Evolutionary conservation across 208 protist species (phyloP), one percentile per base, ranked within the genome.

Genomic region (Trypanosoma scelopori): DNA sequence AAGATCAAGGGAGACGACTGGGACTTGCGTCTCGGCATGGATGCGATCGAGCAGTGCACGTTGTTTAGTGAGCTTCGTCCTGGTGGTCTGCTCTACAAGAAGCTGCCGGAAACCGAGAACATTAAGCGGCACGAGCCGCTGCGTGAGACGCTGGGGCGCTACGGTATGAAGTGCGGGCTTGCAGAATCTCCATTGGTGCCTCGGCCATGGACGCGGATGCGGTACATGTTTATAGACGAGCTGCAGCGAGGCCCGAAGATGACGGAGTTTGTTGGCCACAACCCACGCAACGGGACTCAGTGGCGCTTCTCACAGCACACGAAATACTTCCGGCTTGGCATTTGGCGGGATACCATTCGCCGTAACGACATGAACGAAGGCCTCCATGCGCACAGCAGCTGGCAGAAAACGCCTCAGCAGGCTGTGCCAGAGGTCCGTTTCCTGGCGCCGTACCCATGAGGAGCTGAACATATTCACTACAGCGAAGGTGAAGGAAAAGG

Each of bases 301-400:
- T 95, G 90, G 87, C 84, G 90, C 55, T 95, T 95, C 72, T 93
- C 90, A 30, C 90, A 95, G 75, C 77, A 96, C 61, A 89, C 72
- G 5, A 79, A 83, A 32, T 91, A 92, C 73, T 96, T 96, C 79
- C 80, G 90, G 27, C 65, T 76, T 25, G 90, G 90, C 30, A 84
- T 96, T 57, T 96, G 90, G 87, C 72, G 82, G 23, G 90, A 96
- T 57, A 93, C 74, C 18, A 92, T 91, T 27, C 81, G 90, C 11
- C 85, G 87, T 32, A 91, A 92, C 65, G 87, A 96, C 64, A 94
- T 96, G 87, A 88, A 94, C 69, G 84, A 92, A 28, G 90, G 90
- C 15, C 66, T 92, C 18, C 90, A 96, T 50, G 49, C 74, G 27
- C 87, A 96, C 72, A 92, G 85, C 69, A 93, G 86, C 75, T 96